These are phyloP conservation scores for Chaetomium sp. DNA, from an alignment of 2,329 filamentous ascomycete genomes.

Conservation along the genomic window DNA sequence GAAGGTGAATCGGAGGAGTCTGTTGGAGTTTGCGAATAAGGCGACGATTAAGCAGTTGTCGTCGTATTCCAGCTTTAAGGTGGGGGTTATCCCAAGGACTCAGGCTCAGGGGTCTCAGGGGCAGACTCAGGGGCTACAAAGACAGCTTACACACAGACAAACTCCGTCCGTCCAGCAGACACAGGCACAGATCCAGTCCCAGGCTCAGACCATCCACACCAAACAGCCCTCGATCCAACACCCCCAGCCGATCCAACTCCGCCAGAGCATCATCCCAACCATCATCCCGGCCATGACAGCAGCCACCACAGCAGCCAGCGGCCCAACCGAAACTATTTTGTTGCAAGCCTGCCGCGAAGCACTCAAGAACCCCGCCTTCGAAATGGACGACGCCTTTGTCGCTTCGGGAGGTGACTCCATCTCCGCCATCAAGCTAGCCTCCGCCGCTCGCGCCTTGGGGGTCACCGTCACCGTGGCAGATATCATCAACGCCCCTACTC, in stretches of 20 bases:
- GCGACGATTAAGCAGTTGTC: constrained; percentile 7
- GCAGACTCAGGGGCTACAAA: no score
- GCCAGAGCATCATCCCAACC: constrained; percentile 14
- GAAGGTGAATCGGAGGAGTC: constrained; percentile 13
- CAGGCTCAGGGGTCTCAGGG: no score
- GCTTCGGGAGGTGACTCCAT: constrained; percentile 43
- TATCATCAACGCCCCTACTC: constrained; percentile 32
- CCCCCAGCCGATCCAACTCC: constrained; percentile 12
- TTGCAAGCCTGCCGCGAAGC: constrained; percentile 3
- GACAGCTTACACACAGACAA: no score
- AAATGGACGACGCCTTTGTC: constrained; percentile 36
- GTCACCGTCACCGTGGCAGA: constrained; percentile 38
- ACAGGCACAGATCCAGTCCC: no score
- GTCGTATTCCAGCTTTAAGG: background rate
- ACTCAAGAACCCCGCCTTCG: constrained; percentile 1
- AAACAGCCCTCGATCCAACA: background rate
- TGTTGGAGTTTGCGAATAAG: constrained; percentile 6
- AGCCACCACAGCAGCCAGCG: constrained; percentile 18
- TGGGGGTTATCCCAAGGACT: no score
- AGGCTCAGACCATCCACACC: no score
- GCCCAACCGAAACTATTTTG: constrained; percentile 36
- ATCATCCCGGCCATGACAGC: no score
- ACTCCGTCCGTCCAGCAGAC: no score
- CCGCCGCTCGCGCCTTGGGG: constrained; percentile 32
- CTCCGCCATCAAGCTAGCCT: constrained; percentile 43